Evolutionary conservation across 306 rosid genomes (phyloP).

Genomic region (Quercus dentata): DNA sequence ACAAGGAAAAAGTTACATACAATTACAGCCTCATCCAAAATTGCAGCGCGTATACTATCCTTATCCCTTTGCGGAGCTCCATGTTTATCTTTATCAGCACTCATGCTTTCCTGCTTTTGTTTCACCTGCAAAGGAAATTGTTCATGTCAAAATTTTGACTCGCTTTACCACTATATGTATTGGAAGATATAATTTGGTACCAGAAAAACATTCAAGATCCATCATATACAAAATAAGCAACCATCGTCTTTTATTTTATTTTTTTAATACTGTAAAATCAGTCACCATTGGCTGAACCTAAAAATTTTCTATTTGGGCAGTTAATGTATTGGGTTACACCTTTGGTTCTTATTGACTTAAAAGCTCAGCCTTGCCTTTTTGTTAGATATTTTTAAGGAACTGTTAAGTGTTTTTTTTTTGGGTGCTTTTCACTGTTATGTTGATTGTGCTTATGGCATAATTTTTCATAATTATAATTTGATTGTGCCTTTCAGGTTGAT

Average conservation of each 20-base stretch:
- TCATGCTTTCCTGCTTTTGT: constrained; percentile 52
- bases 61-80: constrained; percentile 63
- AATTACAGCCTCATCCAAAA: constrained; percentile 87
- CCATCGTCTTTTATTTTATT: background rate
- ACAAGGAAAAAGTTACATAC: constrained; percentile 42
- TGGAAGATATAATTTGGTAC: background rate
- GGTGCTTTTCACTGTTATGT: no score
- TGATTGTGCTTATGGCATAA: no score
- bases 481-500: no score
- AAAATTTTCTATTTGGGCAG: background rate
- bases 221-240: background rate
- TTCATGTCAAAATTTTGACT: constrained; percentile 22
- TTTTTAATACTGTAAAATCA: background rate
- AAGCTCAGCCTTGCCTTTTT: background rate
- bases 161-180: background rate
- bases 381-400: background rate
- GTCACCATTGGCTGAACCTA: background rate
- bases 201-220: background rate
- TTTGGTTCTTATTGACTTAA: background rate
- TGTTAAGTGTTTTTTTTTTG: no score
- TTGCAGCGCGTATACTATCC: constrained; percentile 63
- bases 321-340: background rate
- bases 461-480: no score
- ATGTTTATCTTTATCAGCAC: constrained; percentile 46
- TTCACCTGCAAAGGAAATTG: constrained; percentile 55